phyloP scores from a whole-genome alignment of 352 stramenopile species.

The Elongisporangium anandrum region DNA sequence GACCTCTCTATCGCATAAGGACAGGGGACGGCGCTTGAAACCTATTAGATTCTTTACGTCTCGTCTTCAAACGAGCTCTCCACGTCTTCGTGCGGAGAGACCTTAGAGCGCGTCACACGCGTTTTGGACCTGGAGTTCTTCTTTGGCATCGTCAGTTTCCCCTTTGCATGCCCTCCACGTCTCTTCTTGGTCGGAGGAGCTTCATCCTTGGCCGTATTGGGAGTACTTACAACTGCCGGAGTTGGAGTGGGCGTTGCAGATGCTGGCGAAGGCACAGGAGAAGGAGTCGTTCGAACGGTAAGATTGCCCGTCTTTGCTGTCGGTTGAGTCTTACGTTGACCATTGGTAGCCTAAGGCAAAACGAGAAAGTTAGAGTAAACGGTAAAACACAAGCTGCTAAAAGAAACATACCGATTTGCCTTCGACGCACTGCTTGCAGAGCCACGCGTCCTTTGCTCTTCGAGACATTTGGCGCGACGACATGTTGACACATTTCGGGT shows the following conservation, averaged over 20 bases:
- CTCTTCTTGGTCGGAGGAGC: neutral
- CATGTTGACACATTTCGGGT: constrained; percentile 81
- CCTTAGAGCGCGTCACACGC: neutral
- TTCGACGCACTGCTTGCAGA: constrained; percentile 26
- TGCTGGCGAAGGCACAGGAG: neutral
- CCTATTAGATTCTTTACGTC: too few relatives aligned
- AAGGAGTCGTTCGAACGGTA: neutral
- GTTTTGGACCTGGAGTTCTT: neutral
- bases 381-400: too few relatives aligned
- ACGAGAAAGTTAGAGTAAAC: neutral
- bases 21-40: too few relatives aligned
- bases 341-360: neutral
- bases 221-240: neutral
- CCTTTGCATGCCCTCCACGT: neutral
- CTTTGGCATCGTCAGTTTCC: neutral
- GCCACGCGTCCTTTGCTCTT: constrained; percentile 48
- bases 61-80: neutral
- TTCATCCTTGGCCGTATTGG: neutral
- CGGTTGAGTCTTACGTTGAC: neutral
- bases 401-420: constrained; percentile 17
- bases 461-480: constrained; percentile 56
- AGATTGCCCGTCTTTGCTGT: neutral
- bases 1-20: neutral
- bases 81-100: neutral
- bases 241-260: neutral